Base-by-base conservation (phyloP, 2,329 filamentous ascomycete species). In the Chrysosphaeria jannelii region DNA sequence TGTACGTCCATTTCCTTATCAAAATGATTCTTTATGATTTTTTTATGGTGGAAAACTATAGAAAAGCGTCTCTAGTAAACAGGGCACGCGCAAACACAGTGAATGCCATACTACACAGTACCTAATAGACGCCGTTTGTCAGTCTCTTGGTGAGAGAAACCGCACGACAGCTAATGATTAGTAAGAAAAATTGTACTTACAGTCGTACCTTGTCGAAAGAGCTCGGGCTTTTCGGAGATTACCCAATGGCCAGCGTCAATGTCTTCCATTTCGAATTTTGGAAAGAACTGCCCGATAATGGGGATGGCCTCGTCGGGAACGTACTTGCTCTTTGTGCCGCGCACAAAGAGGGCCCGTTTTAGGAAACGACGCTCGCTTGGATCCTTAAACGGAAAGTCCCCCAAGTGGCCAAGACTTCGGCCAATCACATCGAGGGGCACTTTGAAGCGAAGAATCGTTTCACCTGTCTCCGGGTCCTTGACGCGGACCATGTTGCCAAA, bases 181-280 rank as follows among this genome's bases (percentile, higher is more conserved):
- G n/a, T n/a, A 19, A 4, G 18, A 19, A 19, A 19, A 5, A 19
- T 10, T 16, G 13, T 13, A 10, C 6, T 18, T 10, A 13, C 4
- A n/a, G 21, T 39, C 56, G 40, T 39, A 76, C 72, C 66, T 51
- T 57, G 48, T 37, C 66, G 60, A 33, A 89, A 89, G 7, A 53
- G 64, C 37, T 76, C 63, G 0, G 76, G 75, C 34, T 76, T 67
- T 48, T 89, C 76, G n/a, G 71, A 75, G 30, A 81, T 78, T 5
- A 89, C 49, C 76, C 76, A 89, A 41, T 89, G 76, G 0, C 76
- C 76, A 6, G 66, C 57, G 18, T 85, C 66, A 15, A 89, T 47
- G 43, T 81, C 69, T 23, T 52, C 59, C 14, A 85, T 36, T 38
- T 60, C 47, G 36, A 85, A 89, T 13, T 52, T 51, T 8, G 76